A percentile compares a stretch with the other conserved stretches of the same genome.
phyloP scores from a whole-genome alignment of 176 grass and related monocot species.

The Zoysia pacifica region DNA sequence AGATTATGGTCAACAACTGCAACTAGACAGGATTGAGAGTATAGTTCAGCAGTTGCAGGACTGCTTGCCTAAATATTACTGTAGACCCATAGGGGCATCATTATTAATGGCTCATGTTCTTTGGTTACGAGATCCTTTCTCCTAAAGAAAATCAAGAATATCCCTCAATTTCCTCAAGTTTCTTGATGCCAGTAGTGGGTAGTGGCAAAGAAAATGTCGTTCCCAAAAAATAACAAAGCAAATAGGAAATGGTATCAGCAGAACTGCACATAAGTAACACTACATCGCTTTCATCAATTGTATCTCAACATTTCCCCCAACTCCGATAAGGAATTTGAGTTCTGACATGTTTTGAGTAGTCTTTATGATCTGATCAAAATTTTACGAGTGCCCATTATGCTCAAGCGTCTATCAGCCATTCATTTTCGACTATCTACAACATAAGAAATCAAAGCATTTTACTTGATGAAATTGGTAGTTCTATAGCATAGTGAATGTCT shows the following conservation, averaged over 20 bases:
- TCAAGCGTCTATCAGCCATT: background rate
- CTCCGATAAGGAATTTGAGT: background rate
- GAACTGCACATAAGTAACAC: slow-evolving; percentile 5
- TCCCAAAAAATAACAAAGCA: background rate
- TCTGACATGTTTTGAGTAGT: background rate
- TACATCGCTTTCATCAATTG: background rate
- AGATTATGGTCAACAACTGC: slow-evolving; percentile 1
- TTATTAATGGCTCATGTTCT: background rate
- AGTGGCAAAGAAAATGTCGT: background rate
- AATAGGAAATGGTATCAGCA: background rate
- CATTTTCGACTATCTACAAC: background rate
- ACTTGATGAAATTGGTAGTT: background rate
- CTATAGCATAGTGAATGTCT: background rate
- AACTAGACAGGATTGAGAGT: background rate
- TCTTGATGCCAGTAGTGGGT: background rate
- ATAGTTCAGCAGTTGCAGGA: background rate
- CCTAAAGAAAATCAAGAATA: background rate
- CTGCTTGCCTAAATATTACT: background rate
- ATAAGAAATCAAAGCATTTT: background rate
- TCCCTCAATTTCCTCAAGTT: background rate
- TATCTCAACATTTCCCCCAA: background rate
- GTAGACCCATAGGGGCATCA: background rate
- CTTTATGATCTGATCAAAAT: background rate
- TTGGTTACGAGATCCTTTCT: background rate
- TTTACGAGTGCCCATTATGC: background rate